Evolutionary conservation across 108 stramenopile genomes (phyloP), one percentile per base, ranked within the genome.

Genomic region (Pseudonitzschia delicatissima): DNA sequence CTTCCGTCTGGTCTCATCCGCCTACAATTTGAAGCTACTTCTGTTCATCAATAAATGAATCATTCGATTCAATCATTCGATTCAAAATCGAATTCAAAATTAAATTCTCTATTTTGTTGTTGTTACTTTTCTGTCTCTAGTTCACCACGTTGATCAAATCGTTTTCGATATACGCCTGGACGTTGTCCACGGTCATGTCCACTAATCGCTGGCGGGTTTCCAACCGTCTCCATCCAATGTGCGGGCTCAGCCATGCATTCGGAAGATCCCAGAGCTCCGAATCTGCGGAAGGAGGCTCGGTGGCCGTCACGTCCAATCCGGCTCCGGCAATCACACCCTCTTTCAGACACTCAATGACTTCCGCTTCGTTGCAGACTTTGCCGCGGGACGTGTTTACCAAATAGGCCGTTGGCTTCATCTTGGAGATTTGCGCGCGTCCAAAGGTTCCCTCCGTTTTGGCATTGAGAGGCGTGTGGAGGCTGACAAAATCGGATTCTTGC

Each of bases 331-430:
- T 92, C 32, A 84, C 72, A 0, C 66, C 76, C 18, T 81, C 77
- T 52, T 82, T 71, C 72, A 95, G 65, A 34, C 87, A 86, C 25
- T 76, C 59, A 57, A 92, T 87, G 40, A 95, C 64, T 65, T 90
- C 94, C 6, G 51, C 62, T 66, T 96, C 93, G 66, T 93, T 85
- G 13, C 94, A 86, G 23, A 97, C 80, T 18, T 88, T 87, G 6
- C 96, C 96, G 18, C 96, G 79, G 0, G 87, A 85, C 12, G 94
- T 91, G 69, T 97, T 97, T 76, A 96, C 90, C 15, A 97, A 58
- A 60, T 87, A 94, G 28, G 94, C 92, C 0, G 91, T 79, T 0
- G 87, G 82, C 72, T 91, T 94, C 92, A 96, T 95, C 12, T 74
- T 63, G 6, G 83, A 74, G 7, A 97, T 74, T 73, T 95, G 83